Conservation (phyloP, 345 rosid species). For the Cochlearia excelsa region DNA sequence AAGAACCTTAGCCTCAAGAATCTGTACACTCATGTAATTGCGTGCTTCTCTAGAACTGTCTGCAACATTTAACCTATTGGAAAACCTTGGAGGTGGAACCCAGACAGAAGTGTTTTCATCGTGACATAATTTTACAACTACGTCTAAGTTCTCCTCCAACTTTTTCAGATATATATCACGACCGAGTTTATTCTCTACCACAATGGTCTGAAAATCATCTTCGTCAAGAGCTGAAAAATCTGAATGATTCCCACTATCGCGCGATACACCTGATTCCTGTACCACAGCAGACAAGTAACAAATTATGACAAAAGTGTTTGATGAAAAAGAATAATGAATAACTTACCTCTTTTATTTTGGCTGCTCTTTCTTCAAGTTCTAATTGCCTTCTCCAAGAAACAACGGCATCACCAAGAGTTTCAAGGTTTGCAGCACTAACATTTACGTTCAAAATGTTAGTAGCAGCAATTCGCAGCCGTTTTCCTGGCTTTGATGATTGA, state of each 20-base stretch:
- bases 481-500: slow-evolving; percentile 63
- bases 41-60: slow-evolving; percentile 78
- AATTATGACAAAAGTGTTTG: slow-evolving; percentile 2
- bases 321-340: slow-evolving; percentile 10
- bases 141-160: slow-evolving; percentile 59
- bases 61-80: slow-evolving; percentile 75
- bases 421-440: slow-evolving; percentile 85
- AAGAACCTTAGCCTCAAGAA: slow-evolving; percentile 87
- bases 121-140: slow-evolving; percentile 55
- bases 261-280: slow-evolving; percentile 57
- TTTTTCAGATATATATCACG: slow-evolving; percentile 74
- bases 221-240: slow-evolving; percentile 88
- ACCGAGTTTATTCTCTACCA: slow-evolving; percentile 88
- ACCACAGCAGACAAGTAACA: slow-evolving; percentile 23
- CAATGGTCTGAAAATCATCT: slow-evolving; percentile 83
- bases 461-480: slow-evolving; percentile 76
- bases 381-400: slow-evolving; percentile 91
- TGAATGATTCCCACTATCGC: slow-evolving; percentile 53
- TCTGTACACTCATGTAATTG: slow-evolving; percentile 64
- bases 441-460: slow-evolving; percentile 82
- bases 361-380: slow-evolving; percentile 84
- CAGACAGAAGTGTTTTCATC: slow-evolving; percentile 59
- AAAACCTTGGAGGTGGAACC: slow-evolving; percentile 96
- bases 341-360: slow-evolving; percentile 64
- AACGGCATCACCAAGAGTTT: slow-evolving; percentile 62